A percentile compares a stretch with the other conserved stretches of the same genome.
Evolutionary conservation across 1,284 basidiomycete species (phyloP).

Genomic region (Cutaneotrichosporon cutaneum): DNA sequence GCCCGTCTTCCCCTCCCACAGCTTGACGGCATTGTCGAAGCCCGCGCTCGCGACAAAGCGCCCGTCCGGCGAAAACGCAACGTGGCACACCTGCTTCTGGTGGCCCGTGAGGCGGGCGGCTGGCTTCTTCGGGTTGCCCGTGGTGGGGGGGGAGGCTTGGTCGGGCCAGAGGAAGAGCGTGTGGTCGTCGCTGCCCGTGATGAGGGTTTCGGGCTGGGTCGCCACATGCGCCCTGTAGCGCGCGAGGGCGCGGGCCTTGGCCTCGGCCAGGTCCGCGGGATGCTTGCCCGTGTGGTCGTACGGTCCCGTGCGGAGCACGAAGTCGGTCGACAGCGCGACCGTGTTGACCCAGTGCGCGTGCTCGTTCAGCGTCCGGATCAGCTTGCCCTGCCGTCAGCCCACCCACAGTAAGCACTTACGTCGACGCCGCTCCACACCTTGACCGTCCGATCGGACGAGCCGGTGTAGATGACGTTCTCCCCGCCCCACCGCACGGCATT

Average conservation of each 20-base stretch:
- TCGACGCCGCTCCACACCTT: slow-evolving; percentile 86
- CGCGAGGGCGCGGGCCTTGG: slow-evolving; percentile 68
- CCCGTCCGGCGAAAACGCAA: slow-evolving; percentile 93
- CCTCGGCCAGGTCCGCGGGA: slow-evolving; percentile 74
- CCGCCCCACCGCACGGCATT: slow-evolving; percentile 97
- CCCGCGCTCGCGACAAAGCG: slow-evolving; percentile 85
- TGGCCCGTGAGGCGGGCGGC: slow-evolving; percentile 87
- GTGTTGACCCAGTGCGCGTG: slow-evolving; percentile 99
- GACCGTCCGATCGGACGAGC: slow-evolving; percentile 88
- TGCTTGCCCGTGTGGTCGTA: slow-evolving; percentile 82
- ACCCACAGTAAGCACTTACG: slow-evolving; percentile 54
- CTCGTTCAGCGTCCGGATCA: slow-evolving; percentile 73
- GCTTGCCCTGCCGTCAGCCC: slow-evolving; percentile 54
- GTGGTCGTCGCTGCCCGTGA: slow-evolving; percentile 92
- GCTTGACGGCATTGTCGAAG: slow-evolving; percentile 86
- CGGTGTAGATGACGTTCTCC: slow-evolving; percentile 86
- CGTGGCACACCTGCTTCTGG: slow-evolving; percentile 93
- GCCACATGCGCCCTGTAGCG: slow-evolving; percentile 70
- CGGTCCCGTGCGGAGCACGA: slow-evolving; percentile 88
- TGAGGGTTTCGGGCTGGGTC: slow-evolving; percentile 74
- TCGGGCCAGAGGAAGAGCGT: slow-evolving; percentile 88
- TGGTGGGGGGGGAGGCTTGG: slow-evolving; percentile 58
- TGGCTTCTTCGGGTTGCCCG: slow-evolving; percentile 67
- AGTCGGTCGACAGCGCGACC: slow-evolving; percentile 91
- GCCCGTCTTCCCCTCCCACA: slow-evolving; percentile 92